A percentile compares a stretch with the other conserved stretches of the same genome.
These are phyloP conservation scores for Psilocybe azurescens DNA, from an alignment of 768 basidiomycete species.

Conservation along the genomic window DNA sequence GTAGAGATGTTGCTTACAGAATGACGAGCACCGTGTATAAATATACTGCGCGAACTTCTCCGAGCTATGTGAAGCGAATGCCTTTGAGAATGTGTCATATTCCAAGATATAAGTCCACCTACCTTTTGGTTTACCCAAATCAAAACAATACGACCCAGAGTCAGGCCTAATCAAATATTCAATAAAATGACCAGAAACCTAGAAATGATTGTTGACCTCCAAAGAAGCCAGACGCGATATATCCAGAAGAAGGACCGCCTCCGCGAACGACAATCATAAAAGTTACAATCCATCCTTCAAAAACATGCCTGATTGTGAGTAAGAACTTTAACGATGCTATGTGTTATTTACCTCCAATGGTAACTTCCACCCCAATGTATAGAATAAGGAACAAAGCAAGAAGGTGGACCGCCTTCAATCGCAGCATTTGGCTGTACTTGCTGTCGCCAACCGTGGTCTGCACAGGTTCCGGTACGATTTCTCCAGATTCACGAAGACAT, in stretches of 20 bases:
- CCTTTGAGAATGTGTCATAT: not conserved
- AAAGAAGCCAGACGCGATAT: constrained; percentile 56
- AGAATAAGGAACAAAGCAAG: constrained; percentile 65
- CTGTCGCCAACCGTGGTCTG: constrained; percentile 23
- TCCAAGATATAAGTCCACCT: not conserved
- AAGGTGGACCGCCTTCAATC: constrained; percentile 56
- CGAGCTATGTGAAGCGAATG: constrained; percentile 39
- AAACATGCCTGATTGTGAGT: not conserved
- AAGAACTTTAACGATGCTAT: constrained; percentile 14
- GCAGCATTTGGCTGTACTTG: constrained; percentile 49
- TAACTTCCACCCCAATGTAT: constrained; percentile 72
- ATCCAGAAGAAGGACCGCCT: constrained; percentile 45
- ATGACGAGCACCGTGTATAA: constrained; percentile 56
- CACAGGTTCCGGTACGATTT: constrained; percentile 40
- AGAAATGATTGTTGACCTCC: constrained; percentile 40
- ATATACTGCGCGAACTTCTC: constrained; percentile 56
- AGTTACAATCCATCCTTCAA: constrained; percentile 70
- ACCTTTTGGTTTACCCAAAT: constrained; percentile 53
- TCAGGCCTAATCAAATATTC: constrained; percentile 46
- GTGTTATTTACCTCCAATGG: constrained; percentile 44
- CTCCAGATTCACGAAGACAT: constrained; percentile 56
- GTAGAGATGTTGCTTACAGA: constrained; percentile 33
- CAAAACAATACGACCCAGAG: constrained; percentile 54
- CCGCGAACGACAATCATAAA: constrained; percentile 44
- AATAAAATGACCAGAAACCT: not conserved